A percentile compares a stretch with the other conserved stretches of the same genome.
phyloP scores from a whole-genome alignment of 2,329 filamentous ascomycete species.

The Rosellinia necatrix region DNA sequence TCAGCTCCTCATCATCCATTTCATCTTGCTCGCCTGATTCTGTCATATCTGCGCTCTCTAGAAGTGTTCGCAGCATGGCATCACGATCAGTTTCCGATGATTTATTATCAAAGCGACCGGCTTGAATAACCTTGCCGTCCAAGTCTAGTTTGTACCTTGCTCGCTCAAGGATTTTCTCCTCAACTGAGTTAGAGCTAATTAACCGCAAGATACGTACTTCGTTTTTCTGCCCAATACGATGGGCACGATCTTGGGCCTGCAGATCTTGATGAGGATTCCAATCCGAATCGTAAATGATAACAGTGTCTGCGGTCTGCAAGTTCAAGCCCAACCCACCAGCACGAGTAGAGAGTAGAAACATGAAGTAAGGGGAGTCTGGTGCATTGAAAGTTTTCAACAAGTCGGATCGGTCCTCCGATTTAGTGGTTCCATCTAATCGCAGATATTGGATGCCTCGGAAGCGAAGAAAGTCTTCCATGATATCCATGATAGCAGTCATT shows the following conservation, averaged over 20 bases:
- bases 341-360: conserved; percentile 97
- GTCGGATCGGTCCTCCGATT: conserved; percentile 95
- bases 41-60: conserved; percentile 79
- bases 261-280: conserved; percentile 99
- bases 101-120: conserved; percentile 99
- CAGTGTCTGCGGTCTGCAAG: conserved; percentile 94
- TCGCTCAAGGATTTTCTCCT: conserved; percentile 97
- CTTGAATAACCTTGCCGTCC: conserved; percentile 99
- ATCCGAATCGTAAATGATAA: conserved; percentile 99
- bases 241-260: conserved; percentile 98
- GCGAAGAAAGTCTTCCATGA: conserved; percentile 97
- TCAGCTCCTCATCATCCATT: conserved; percentile 98
- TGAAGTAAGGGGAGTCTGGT: conserved; percentile 90
- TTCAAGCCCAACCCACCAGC: conserved; percentile 98
- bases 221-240: conserved; percentile 99
- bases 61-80: conserved; percentile 89
- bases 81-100: conserved; percentile 98
- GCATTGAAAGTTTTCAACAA: conserved; percentile 88
- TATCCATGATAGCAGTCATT: conserved; percentile 99
- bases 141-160: conserved; percentile 98
- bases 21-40: conserved; percentile 82
- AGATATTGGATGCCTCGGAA: conserved; percentile 83
- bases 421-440: conserved; percentile 93
- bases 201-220: conserved; percentile 95
- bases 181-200: conserved; percentile 95